Base-by-base conservation (phyloP, 176 grass and related monocot species). In the Tuctoria greenei region DNA sequence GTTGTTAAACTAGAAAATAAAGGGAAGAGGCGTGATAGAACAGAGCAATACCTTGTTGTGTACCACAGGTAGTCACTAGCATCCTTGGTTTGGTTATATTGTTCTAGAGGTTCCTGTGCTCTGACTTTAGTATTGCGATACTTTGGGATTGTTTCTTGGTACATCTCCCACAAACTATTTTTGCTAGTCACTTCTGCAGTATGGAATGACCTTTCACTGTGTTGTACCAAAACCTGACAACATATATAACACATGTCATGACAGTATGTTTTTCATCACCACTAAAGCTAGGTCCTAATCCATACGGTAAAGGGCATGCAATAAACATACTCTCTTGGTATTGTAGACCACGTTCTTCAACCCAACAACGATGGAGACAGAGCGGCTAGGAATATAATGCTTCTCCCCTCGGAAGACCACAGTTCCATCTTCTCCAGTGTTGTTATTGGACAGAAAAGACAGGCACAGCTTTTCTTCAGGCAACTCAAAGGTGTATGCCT, bases 1-100 rank as follows among this genome's bases (percentile, higher is more conserved):
- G 13, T 23, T 26, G 34, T 34, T n/a, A 52, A 52, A 52, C 8
- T n/a, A 52, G 6, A 52, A 52, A 52, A 15, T 21, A 41, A 42
- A 36, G n/a, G 52, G 34, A 80, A 44, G 66, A 16, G 12, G 55
- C 47, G 11, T 21, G 15, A 78, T n/a, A 66, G 70, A 57, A 57
- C 0, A 20, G 51, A 76, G 68, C 36, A 58, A 20, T 82, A 97
- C 95, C 95, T 93, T 71, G 91, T 97, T 43, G 81, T 86, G 59
- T 93, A 97, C 95, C 95, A 93, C 57, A 97, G 51, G 67, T 97
- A 97, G 56, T 97, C 95, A 69, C 61, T 88, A 13, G 18, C 74
- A 40, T 97, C 95, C 74, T 89, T 93, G 34, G 95, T 93, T 77
- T 81, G 83, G 59, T 97, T 87, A 79, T 85, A 92, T 54, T 89